Base-by-base conservation (phyloP, 495 filamentous ascomycete species). In the Hapsidospora chrysogenum region DNA sequence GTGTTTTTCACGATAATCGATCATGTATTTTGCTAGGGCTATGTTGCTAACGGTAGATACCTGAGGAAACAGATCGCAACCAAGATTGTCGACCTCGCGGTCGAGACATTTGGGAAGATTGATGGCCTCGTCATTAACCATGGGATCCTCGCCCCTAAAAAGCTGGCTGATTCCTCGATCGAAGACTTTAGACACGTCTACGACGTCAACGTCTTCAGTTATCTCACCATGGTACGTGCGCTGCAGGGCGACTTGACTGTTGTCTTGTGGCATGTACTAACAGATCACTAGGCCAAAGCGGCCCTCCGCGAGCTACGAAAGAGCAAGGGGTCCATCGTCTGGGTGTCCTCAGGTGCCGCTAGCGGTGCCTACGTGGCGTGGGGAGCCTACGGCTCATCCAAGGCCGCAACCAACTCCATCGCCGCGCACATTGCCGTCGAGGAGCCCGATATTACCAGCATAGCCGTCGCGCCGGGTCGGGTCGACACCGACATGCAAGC, bases 401-500 rank as follows among this genome's bases (percentile, higher is more conserved):
- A 96, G 54, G 87, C 89, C 2, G 85, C 84, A 0, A 53, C 95
- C 49, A 92, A 92, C 57, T 78, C 87, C 48, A 62, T 96, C 0
- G 70, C 72, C 11, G 46, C 66, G 34, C 84, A 80, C 13, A 42
- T 96, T 16, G 76, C 71, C 1, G 64, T 62, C 7, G 89, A 97
- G 44, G 89, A 95, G 53, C 74, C 80, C 6, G 66, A 77, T 11
- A 69, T 93, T 35, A 78, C 68, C 2, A 68, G 67, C 6, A 50
- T 97, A 2, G 45, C 66, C 2, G 61, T 97, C 30, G 70, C 79
- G 28, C 89, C 89, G 0, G 89, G 89, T 4, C 76, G 84, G 38
- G 74, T 89, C 17, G 80, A 95, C 49, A 97, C 89, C 2, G 80
- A 84, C 27, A 97, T 97, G 89, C 89, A 95, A 52, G 68, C 69